These are phyloP conservation scores for Yamadazyma oceani DNA, from an alignment of 1,139 yeast genomes.

Conservation along the genomic window DNA sequence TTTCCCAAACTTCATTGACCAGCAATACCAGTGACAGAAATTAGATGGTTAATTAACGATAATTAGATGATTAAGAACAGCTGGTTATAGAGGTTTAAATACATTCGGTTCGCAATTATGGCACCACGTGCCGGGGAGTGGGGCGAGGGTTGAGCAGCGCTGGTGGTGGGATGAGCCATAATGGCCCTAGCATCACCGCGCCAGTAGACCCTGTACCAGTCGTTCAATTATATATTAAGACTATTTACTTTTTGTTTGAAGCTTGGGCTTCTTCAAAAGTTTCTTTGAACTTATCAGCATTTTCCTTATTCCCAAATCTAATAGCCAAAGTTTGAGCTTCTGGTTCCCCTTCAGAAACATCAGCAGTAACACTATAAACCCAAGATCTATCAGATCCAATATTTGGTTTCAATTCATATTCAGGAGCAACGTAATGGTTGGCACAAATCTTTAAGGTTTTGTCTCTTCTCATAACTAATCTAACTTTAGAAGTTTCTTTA, in stretches of 20 bases:
- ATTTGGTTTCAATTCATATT: constrained; percentile 83
- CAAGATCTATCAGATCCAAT: constrained; percentile 98
- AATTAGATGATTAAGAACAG: no score
- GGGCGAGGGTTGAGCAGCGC: not conserved
- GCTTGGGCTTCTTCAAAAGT: constrained; percentile 55
- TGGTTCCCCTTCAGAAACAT: constrained; percentile 91
- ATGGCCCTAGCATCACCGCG: no score
- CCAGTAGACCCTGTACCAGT: no score
- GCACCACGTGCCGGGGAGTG: not conserved
- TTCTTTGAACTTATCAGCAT: constrained; percentile 94
- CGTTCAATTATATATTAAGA: not conserved
- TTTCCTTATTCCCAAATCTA: constrained; percentile 95
- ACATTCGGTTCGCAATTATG: not conserved
- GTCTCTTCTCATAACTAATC: constrained; percentile 98
- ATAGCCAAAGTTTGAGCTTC: constrained; percentile 97
- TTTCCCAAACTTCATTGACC: constrained; percentile 83
- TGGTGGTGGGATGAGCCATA: not conserved
- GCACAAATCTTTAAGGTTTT: constrained; percentile 98
- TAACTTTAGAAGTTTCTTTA: constrained; percentile 74
- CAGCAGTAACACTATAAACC: constrained; percentile 96
- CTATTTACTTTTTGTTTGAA: constrained; percentile 13
- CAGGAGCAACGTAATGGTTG: constrained; percentile 87
- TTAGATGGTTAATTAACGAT: no score
- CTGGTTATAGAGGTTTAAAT: no score
- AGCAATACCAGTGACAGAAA: no score